Evolutionary conservation across 2,329 filamentous ascomycete species (phyloP).

Genomic region (Aspergillus pseudonomiae): DNA sequence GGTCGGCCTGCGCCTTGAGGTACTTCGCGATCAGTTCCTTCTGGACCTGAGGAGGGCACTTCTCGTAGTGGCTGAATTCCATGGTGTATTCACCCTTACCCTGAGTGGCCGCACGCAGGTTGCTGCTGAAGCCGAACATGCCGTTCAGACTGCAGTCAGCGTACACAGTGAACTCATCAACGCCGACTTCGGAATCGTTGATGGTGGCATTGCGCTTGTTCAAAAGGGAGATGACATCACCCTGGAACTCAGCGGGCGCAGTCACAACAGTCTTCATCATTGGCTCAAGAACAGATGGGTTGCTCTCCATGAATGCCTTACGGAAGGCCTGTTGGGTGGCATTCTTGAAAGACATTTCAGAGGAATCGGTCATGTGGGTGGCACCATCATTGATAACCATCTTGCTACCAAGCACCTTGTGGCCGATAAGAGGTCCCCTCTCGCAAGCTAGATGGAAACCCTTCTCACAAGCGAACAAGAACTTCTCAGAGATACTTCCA

Average conservation of each 20-base stretch:
- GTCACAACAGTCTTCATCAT: slow-evolving; percentile 98
- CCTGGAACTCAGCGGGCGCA: slow-evolving; percentile 95
- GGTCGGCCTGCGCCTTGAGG: slow-evolving; percentile 67
- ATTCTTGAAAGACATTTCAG: slow-evolving; percentile 92
- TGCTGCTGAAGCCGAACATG: slow-evolving; percentile 97
- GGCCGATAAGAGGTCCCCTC: slow-evolving; percentile 88
- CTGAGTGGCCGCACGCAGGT: slow-evolving; percentile 89
- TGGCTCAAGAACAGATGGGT: slow-evolving; percentile 86
- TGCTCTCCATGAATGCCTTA: slow-evolving; percentile 82
- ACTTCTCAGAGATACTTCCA: slow-evolving; percentile 93
- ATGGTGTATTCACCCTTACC: slow-evolving; percentile 98
- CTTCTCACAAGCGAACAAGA: slow-evolving; percentile 90
- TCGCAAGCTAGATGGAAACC: slow-evolving; percentile 82
- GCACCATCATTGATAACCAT: slow-evolving; percentile 97
- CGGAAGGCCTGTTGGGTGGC: slow-evolving; percentile 96
- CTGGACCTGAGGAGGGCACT: slow-evolving; percentile 84
- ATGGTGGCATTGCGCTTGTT: slow-evolving; percentile 97
- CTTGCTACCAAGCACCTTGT: slow-evolving; percentile 83
- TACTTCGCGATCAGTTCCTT: slow-evolving; percentile 71
- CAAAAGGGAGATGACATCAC: slow-evolving; percentile 88
- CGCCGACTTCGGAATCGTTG: slow-evolving; percentile 89
- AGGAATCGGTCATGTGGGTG: slow-evolving; percentile 96
- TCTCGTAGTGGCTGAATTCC: slow-evolving; percentile 96
- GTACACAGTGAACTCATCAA: slow-evolving; percentile 89
- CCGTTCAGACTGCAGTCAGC: slow-evolving; percentile 92